Percentiles rank a stretch among this genome's conserved stretches.
Evolutionary conservation across 257 asterid genomes (phyloP).

Genomic region (Galeopsis tetrahit): DNA sequence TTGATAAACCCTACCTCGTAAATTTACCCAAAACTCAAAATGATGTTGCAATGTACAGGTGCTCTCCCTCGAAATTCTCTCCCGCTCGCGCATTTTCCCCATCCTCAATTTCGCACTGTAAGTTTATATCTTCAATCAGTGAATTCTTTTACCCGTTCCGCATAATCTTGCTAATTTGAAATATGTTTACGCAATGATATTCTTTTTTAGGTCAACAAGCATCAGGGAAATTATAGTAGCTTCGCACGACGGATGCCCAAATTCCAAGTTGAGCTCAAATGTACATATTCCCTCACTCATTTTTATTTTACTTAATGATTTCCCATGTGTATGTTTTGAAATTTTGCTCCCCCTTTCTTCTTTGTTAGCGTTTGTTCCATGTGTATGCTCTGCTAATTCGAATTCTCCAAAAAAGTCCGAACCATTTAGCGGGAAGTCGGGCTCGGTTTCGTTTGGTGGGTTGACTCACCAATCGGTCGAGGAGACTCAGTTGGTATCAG

Average conservation of each 20-base stretch:
- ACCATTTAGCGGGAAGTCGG: slow-evolving; percentile 79
- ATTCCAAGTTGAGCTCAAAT: slow-evolving; percentile 45
- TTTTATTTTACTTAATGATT: slow-evolving; percentile 13
- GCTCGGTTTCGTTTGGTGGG: slow-evolving; percentile 78
- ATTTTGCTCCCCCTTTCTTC: not conserved
- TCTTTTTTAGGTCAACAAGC: slow-evolving; percentile 46
- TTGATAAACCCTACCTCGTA: slow-evolving; percentile 36
- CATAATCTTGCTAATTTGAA: slow-evolving; percentile 13
- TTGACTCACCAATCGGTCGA: slow-evolving; percentile 77
- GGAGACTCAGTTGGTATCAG: slow-evolving; percentile 65
- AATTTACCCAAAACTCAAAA: slow-evolving; percentile 28
- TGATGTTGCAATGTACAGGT: slow-evolving; percentile 58
- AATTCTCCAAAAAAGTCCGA: slow-evolving; percentile 54
- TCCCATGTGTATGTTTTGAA: not conserved
- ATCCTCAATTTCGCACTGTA: slow-evolving; percentile 48
- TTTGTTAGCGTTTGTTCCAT: slow-evolving; percentile 40
- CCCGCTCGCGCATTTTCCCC: slow-evolving; percentile 38
- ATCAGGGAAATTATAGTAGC: slow-evolving; percentile 26
- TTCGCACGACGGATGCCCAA: slow-evolving; percentile 37
- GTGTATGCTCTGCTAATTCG: slow-evolving; percentile 37
- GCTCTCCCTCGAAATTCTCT: slow-evolving; percentile 47
- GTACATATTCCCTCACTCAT: slow-evolving; percentile 35
- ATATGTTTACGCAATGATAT: slow-evolving; percentile 1
- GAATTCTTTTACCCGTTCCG: not conserved
- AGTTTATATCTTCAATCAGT: slow-evolving; percentile 34